Conservation (phyloP, 106 monocot species). For the Amphibolis antarctica region DNA sequence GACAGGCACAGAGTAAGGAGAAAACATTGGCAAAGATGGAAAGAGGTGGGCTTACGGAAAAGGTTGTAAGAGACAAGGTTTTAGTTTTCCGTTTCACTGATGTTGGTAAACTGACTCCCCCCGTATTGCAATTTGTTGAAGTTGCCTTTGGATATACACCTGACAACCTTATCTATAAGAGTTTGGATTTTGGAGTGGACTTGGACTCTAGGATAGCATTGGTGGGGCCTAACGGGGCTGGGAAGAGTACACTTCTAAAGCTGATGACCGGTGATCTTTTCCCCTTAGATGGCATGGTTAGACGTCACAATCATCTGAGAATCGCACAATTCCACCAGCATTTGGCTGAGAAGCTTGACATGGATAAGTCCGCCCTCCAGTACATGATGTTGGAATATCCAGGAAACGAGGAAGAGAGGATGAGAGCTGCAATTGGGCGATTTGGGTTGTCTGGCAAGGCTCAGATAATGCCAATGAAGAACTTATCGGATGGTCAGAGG, state of each 20-base stretch:
- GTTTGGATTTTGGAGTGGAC: constrained; percentile 87
- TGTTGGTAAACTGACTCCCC: constrained; percentile 91
- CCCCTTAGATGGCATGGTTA: constrained; percentile 90
- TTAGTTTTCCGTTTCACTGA: constrained; percentile 78
- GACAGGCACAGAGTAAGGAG: constrained; percentile 97
- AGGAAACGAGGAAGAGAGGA: constrained; percentile 84
- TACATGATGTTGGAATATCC: constrained; percentile 93
- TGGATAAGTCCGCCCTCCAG: constrained; percentile 71
- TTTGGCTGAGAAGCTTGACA: constrained; percentile 79
- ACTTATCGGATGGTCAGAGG: constrained; percentile 75
- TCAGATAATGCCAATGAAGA: constrained; percentile 83
- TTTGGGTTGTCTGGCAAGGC: constrained; percentile 80
- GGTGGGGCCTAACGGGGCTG: constrained; percentile 95
- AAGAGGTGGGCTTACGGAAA: constrained; percentile 90
- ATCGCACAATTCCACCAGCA: constrained; percentile 98
- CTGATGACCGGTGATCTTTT: constrained; percentile 89
- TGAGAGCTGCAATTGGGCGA: constrained; percentile 67
- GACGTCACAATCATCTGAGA: constrained; percentile 84
- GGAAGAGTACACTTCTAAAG: constrained; percentile 96
- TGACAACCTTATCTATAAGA: constrained; percentile 80
- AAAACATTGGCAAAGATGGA: constrained; percentile 99
- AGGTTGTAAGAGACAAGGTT: constrained; percentile 58
- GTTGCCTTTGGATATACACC: constrained; percentile 91
- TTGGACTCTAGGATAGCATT: constrained; percentile 87
- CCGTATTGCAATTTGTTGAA: constrained; percentile 87